phyloP scores from a whole-genome alignment of 192 early-diverging fungal genomes.

The Lunasporangiospora selenospora region DNA sequence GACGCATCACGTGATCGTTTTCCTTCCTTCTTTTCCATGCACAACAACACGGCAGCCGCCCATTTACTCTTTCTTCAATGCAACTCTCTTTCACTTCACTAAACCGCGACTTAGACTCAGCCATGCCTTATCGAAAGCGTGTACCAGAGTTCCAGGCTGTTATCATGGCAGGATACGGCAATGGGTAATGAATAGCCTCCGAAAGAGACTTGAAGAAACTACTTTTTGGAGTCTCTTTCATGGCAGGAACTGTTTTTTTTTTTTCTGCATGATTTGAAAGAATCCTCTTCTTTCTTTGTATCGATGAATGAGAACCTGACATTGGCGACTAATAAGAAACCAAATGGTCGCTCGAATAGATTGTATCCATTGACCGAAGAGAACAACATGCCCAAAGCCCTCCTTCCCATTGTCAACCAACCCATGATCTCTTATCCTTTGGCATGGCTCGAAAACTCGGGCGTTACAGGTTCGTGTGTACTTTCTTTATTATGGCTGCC shows the following conservation, averaged over 20 bases:
- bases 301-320: neutral
- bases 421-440: conserved; percentile 95
- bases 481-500: too few species aligned
- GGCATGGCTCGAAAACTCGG: conserved; percentile 92
- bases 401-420: conserved; percentile 92
- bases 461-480: conserved; percentile 55
- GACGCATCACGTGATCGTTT: too few species aligned
- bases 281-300: neutral
- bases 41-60: too few species aligned
- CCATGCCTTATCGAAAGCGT: conserved; percentile 46
- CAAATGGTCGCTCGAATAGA: conserved; percentile 44
- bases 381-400: conserved; percentile 88
- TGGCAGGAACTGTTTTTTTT: neutral
- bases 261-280: neutral
- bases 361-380: conserved; percentile 83
- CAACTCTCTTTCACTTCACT: neutral
- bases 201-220: neutral
- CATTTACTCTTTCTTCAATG: conserved; percentile 2
- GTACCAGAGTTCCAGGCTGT: conserved; percentile 72
- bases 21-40: too few species aligned
- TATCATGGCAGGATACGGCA: conserved; percentile 70
- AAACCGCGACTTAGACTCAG: neutral
- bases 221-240: neutral
- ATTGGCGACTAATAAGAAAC: too few species aligned
- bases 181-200: conserved; percentile 51